Evolutionary conservation across 2,329 filamentous ascomycete genomes (phyloP).

Genomic region (Neophaeococcomyces mojaviensis): DNA sequence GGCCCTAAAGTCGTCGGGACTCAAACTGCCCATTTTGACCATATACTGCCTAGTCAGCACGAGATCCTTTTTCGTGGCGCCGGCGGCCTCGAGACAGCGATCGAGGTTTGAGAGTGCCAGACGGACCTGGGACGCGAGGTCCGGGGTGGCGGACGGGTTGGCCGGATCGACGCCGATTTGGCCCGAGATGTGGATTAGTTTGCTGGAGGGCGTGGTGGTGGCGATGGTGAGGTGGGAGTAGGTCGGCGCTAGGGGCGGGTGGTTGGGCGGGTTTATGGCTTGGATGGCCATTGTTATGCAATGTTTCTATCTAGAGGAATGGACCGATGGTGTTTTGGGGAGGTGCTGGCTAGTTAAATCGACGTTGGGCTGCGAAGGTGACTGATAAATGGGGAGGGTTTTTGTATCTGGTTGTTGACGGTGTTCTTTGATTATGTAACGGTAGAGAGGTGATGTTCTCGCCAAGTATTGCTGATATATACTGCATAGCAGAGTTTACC

Average conservation of each 20-base stretch:
- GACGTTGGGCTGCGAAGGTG: too few species aligned
- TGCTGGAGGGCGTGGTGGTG: constrained; percentile 10
- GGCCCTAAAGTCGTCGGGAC: constrained; percentile 8
- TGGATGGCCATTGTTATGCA: too few species aligned
- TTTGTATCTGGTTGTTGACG: too few species aligned
- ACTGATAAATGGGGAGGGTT: too few species aligned
- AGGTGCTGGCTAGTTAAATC: too few species aligned
- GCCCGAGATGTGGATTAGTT: constrained; percentile 13
- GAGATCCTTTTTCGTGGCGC: constrained; percentile 14
- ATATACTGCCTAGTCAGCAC: constrained; percentile 15
- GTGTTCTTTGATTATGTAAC: too few species aligned
- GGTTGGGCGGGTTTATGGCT: constrained; percentile 12
- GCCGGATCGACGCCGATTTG: constrained; percentile 11
- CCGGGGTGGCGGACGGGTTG: not conserved
- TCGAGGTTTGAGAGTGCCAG: constrained; percentile 14
- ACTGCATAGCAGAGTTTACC: too few species aligned
- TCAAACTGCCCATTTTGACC: constrained; percentile 9
- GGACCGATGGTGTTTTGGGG: too few species aligned
- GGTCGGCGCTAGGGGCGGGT: constrained; percentile 11
- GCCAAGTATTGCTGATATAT: too few species aligned
- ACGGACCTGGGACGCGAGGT: constrained; percentile 13
- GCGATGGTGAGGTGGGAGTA: constrained; percentile 13
- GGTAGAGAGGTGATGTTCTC: too few species aligned
- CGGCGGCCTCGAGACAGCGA: constrained; percentile 14
- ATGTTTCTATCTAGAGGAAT: too few species aligned